Percentiles rank a stretch among this genome's conserved stretches.
Evolutionary conservation across 176 grass and related monocot genomes (phyloP).

Genomic region (Triticum dicoccoides): DNA sequence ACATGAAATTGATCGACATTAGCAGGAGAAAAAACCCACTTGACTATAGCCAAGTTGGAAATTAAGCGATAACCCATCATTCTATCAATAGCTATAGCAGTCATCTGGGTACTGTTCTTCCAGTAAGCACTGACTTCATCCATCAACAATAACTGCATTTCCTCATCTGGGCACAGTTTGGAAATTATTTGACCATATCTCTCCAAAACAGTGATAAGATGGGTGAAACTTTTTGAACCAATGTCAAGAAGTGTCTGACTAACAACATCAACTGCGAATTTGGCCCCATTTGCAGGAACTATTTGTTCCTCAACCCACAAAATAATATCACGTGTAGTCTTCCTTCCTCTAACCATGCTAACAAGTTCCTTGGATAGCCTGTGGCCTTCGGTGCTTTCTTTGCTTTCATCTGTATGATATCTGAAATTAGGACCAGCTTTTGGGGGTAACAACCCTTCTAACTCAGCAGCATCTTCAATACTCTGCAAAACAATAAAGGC

Average conservation of each 20-base stretch:
- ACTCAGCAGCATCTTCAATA: slow-evolving; percentile 77
- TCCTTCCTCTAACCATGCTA: slow-evolving; percentile 71
- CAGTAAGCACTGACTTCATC: slow-evolving; percentile 82
- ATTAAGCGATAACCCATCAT: slow-evolving; percentile 95
- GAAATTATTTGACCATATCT: slow-evolving; percentile 85
- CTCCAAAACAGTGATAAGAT: slow-evolving; percentile 94
- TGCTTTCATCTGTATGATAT: slow-evolving; percentile 57
- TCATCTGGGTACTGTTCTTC: slow-evolving; percentile 98
- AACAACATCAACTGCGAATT: slow-evolving; percentile 87
- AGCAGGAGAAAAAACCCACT: slow-evolving; percentile 81
- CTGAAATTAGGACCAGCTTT: slow-evolving; percentile 82
- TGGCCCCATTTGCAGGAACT: slow-evolving; percentile 63
- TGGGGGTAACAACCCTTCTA: slow-evolving; percentile 87
- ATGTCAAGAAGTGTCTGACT: slow-evolving; percentile 88
- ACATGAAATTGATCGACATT: slow-evolving; percentile 91
- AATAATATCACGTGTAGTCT: slow-evolving; percentile 68
- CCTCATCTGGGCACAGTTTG: slow-evolving; percentile 74
- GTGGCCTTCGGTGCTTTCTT: slow-evolving; percentile 47
- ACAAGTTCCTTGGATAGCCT: slow-evolving; percentile 77
- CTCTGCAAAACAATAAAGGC: slow-evolving; percentile 48
- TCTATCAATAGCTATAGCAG: slow-evolving; percentile 89
- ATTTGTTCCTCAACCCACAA: slow-evolving; percentile 79
- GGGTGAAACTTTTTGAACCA: slow-evolving; percentile 99
- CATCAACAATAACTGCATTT: slow-evolving; percentile 82
- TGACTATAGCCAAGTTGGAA: slow-evolving; percentile 90